Conservation (phyloP, 2,329 filamentous ascomycete genomes). For the Clarireedia hainanense region DNA sequence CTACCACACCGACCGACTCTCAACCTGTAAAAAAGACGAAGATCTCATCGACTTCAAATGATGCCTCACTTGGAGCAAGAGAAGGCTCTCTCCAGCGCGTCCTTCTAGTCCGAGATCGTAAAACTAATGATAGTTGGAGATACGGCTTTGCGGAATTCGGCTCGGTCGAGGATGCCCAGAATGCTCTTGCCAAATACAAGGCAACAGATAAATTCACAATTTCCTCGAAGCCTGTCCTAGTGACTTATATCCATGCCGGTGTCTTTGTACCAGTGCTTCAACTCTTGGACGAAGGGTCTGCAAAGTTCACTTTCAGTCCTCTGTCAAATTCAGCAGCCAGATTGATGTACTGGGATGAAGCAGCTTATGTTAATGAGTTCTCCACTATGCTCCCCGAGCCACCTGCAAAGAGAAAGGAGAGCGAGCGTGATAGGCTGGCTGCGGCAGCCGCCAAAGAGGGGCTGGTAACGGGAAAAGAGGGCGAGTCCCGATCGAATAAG, state of each 20-base stretch:
- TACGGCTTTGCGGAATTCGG: conserved; percentile 83
- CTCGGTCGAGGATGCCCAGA: conserved; percentile 66
- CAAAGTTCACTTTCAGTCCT: conserved; percentile 60
- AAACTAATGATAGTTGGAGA: conserved; percentile 64
- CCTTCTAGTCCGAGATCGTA: conserved; percentile 66
- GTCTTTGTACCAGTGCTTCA: conserved; percentile 72
- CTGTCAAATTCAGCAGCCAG: conserved; percentile 59
- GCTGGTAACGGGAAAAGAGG: conserved; percentile 25
- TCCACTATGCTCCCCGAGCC: conserved; percentile 43
- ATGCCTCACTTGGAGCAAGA: conserved; percentile 52
- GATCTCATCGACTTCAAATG: conserved; percentile 44
- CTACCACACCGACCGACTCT: conserved; percentile 28
- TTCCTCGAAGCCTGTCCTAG: conserved; percentile 60
- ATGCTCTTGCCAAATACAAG: conserved; percentile 63
- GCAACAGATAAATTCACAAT: conserved; percentile 72
- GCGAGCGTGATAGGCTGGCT: conserved; percentile 30
- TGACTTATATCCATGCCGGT: conserved; percentile 74
- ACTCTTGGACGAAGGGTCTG: conserved; percentile 44
- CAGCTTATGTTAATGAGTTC: conserved; percentile 61
- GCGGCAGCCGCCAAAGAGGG: conserved; percentile 31
- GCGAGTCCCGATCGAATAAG: conserved; percentile 40
- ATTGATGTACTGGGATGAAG: conserved; percentile 70
- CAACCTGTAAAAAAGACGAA: conserved; percentile 34
- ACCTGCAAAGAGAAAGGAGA: conserved; percentile 21
- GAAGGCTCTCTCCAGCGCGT: conserved; percentile 70